Percentiles rank a stretch among this genome's conserved stretches.
phyloP scores from a whole-genome alignment of 306 rosid genomes.

The Dryas octopetala region DNA sequence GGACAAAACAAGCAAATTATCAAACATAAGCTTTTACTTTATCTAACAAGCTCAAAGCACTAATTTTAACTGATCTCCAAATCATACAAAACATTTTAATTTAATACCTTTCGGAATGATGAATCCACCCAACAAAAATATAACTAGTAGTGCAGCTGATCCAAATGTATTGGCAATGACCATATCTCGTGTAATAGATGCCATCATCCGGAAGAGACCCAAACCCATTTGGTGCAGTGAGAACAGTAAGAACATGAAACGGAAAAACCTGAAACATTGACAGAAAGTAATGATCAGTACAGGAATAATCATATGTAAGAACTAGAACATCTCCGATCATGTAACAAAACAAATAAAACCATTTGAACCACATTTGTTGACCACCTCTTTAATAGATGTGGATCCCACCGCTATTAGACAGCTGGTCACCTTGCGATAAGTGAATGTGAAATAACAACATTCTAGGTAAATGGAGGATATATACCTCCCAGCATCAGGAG shows the following conservation, averaged over 20 bases:
- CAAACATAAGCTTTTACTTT: not conserved
- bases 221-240: slow-evolving; percentile 86
- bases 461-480: not conserved
- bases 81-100: not conserved
- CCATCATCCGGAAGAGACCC: slow-evolving; percentile 89
- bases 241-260: slow-evolving; percentile 70
- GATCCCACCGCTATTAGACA: too few relatives aligned
- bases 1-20: not conserved
- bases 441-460: too few relatives aligned
- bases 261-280: slow-evolving; percentile 74
- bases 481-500: slow-evolving; percentile 75
- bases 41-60: slow-evolving; percentile 1
- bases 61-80: slow-evolving; percentile 3
- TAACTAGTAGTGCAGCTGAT: slow-evolving; percentile 65
- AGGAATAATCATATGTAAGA: not conserved
- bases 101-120: slow-evolving; percentile 75
- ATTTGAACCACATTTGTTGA: too few relatives aligned
- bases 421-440: too few relatives aligned
- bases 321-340: not conserved
- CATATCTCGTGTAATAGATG: slow-evolving; percentile 74
- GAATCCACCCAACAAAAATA: slow-evolving; percentile 82
- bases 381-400: too few relatives aligned
- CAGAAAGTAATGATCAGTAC: slow-evolving; percentile 19
- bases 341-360: too few relatives aligned
- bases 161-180: slow-evolving; percentile 86